These are phyloP conservation scores for Rhynchospora tenuis DNA, from an alignment of 176 grass and related monocot species.

Conservation along the genomic window DNA sequence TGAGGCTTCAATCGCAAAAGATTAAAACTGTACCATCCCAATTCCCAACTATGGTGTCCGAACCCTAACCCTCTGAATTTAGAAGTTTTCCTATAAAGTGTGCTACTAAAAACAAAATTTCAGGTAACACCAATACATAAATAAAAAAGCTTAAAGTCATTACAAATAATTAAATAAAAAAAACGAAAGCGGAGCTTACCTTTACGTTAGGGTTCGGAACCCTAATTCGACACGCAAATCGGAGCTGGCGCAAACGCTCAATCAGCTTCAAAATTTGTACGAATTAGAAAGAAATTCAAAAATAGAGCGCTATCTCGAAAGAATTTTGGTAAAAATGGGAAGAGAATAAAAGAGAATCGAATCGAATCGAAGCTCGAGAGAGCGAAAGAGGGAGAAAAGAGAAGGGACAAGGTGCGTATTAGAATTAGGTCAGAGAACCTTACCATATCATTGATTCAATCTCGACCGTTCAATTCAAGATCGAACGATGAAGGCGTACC, in stretches of 20 bases:
- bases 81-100: neutral
- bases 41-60: neutral
- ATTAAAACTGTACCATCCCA: neutral
- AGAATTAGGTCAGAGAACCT: neutral
- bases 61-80: slow-evolving; percentile 10
- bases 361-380: neutral
- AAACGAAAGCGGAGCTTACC: neutral
- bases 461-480: too few relatives aligned
- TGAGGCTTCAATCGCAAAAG: neutral
- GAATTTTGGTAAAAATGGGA: neutral
- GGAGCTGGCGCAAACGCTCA: neutral
- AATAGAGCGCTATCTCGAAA: neutral
- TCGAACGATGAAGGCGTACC: too few relatives aligned
- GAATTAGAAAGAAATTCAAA: too few relatives aligned
- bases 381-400: neutral
- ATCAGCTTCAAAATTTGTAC: neutral
- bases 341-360: neutral
- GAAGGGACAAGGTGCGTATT: neutral
- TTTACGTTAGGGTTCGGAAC: neutral
- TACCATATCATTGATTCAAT: too few relatives aligned
- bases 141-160: neutral
- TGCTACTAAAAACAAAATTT: neutral
- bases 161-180: neutral
- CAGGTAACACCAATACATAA: neutral
- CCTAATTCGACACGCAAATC: neutral